Conservation (phyloP, 2,329 filamentous ascomycete species). For the Didymella arachidicola region DNA sequence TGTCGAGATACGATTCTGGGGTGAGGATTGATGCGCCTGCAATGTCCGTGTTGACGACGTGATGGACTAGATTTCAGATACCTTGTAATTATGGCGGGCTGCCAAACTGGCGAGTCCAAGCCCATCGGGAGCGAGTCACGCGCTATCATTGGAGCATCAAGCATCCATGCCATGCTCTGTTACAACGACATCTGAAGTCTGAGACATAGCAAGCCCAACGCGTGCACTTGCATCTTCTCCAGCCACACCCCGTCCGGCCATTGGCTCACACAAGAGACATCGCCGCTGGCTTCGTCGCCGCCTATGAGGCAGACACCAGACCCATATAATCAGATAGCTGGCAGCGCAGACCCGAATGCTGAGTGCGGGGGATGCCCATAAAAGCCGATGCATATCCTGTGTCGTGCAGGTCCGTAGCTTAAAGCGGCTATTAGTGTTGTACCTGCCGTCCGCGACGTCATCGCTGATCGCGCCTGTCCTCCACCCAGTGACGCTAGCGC, state of each 20-base stretch:
- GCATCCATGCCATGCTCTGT: constrained; percentile 1
- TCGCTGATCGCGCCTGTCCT: constrained; percentile 13
- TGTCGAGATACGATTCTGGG: neutral
- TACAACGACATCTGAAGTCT: constrained; percentile 3
- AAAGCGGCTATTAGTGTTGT: constrained; percentile 10
- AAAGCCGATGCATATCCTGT: constrained; percentile 9
- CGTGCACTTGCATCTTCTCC: constrained; percentile 5
- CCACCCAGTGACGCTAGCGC: constrained; percentile 18
- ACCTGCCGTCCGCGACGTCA: constrained; percentile 13
- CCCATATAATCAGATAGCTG: neutral
- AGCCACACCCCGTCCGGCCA: neutral
- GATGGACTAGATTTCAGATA: neutral
- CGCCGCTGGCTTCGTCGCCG: constrained; percentile 5
- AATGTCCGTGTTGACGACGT: neutral
- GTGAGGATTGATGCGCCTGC: neutral
- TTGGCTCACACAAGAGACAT: constrained; percentile 1
- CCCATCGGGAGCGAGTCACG: neutral
- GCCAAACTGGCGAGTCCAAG: neutral
- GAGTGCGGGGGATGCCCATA: constrained; percentile 12
- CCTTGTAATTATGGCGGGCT: neutral
- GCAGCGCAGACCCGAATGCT: constrained; percentile 5
- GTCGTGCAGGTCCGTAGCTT: constrained; percentile 15
- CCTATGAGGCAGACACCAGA: constrained; percentile 19
- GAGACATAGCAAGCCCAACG: constrained; percentile 5
- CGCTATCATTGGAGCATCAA: constrained; percentile 1